These are phyloP conservation scores for Hericium erinaceus DNA, from an alignment of 768 basidiomycete genomes.

Conservation along the genomic window DNA sequence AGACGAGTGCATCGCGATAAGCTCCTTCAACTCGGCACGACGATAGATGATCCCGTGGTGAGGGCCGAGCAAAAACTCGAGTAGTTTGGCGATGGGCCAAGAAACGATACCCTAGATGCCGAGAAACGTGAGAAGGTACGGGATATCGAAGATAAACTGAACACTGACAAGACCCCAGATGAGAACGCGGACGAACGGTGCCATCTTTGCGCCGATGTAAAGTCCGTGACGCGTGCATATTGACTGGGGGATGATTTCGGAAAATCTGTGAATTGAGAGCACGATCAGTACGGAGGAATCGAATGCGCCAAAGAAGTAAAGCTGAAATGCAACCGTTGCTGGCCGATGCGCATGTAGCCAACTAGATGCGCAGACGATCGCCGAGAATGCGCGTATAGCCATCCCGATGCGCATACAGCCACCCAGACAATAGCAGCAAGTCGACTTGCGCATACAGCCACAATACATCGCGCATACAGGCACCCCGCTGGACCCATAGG, in stretches of 20 bases:
- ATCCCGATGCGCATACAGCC: no score
- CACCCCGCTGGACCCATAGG: no score
- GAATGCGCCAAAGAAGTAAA: background rate
- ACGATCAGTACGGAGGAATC: background rate
- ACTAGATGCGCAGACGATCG: no score
- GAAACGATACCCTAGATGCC: slow-evolving; percentile 54
- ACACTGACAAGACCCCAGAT: slow-evolving; percentile 57
- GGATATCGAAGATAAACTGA: background rate
- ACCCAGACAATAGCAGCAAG: no score
- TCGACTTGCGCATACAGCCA: no score
- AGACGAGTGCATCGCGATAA: slow-evolving; percentile 82
- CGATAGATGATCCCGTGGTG: slow-evolving; percentile 92
- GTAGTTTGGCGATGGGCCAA: slow-evolving; percentile 80
- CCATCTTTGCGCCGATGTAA: slow-evolving; percentile 84
- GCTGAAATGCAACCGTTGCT: background rate
- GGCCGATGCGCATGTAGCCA: no score
- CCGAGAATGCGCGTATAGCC: no score
- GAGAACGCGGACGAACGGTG: slow-evolving; percentile 52
- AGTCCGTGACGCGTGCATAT: slow-evolving; percentile 88
- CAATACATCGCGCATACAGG: no score
- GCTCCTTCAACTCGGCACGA: slow-evolving; percentile 70
- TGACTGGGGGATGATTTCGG: slow-evolving; percentile 89
- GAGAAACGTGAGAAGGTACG: background rate
- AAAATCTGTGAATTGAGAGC: slow-evolving; percentile 42
- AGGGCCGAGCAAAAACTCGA: slow-evolving; percentile 67